Evolutionary conservation across 257 asterid species (phyloP).

Genomic region (Knoxia roxburghii): DNA sequence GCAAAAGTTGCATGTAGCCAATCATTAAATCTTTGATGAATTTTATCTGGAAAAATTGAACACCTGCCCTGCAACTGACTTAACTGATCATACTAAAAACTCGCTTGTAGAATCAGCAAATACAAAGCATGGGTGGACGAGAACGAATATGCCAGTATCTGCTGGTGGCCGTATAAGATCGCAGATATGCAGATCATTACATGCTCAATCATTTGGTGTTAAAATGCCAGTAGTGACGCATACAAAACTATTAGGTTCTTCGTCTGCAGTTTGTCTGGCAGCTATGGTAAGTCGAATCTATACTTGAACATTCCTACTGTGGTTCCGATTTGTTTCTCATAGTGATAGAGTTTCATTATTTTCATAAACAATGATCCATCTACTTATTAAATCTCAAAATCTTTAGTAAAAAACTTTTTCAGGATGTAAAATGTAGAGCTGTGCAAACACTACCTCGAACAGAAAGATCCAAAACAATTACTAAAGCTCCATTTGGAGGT

Average conservation of each 20-base stretch:
- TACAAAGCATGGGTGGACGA: not conserved
- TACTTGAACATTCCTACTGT: not conserved
- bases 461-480: not conserved
- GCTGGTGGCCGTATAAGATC: not conserved
- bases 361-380: not conserved
- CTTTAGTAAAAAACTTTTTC: not conserved
- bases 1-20: too few relatives aligned
- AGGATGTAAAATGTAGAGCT: constrained; percentile 13
- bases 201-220: constrained; percentile 1
- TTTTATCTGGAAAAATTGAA: not conserved
- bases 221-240: not conserved
- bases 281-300: not conserved
- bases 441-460: not conserved
- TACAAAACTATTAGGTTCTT: not conserved
- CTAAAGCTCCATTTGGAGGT: constrained; percentile 6
- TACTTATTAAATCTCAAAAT: not conserved
- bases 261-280: not conserved
- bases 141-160: not conserved
- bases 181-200: not conserved
- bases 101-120: not conserved
- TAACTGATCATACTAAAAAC: not conserved
- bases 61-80: not conserved
- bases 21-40: not conserved
- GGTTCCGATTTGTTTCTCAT: not conserved
- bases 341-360: not conserved